A percentile compares a stretch with the other conserved stretches of the same genome.
Evolutionary conservation across 78 protist species (phyloP).

Genomic region (Protostelium mycophagum): DNA sequence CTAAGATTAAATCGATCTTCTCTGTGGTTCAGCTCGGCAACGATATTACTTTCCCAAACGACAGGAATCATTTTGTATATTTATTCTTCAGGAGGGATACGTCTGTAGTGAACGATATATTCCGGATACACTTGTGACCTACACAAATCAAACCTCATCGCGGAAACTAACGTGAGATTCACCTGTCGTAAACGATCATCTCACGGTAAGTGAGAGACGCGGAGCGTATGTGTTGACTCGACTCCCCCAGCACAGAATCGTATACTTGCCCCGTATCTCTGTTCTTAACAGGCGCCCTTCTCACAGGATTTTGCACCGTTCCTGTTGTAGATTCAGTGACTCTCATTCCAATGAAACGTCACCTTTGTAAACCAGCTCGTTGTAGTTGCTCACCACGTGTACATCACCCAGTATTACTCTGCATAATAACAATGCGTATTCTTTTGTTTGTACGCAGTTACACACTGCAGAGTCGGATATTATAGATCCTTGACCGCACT

Average conservation of each 20-base stretch:
- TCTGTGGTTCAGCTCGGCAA: too few species aligned
- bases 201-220: background rate
- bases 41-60: too few species aligned
- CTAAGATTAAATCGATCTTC: too few species aligned
- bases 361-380: background rate
- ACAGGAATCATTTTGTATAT: too few species aligned
- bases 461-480: background rate
- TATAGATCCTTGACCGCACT: background rate
- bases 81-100: background rate
- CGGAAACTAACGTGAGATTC: background rate
- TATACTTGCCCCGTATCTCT: background rate
- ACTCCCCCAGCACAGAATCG: constrained; percentile 4
- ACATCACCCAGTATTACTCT: background rate
- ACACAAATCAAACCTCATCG: background rate
- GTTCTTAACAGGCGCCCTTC: background rate
- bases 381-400: background rate
- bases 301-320: background rate
- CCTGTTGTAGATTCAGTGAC: background rate
- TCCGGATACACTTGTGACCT: background rate
- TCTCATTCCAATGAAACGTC: background rate
- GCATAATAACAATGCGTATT: background rate
- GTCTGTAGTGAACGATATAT: background rate
- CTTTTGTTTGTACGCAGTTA: background rate
- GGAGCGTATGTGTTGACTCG: background rate
- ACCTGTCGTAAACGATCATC: background rate